phyloP scores from a whole-genome alignment of 192 early-diverging fungal genomes.

The Linnemannia elongata region DNA sequence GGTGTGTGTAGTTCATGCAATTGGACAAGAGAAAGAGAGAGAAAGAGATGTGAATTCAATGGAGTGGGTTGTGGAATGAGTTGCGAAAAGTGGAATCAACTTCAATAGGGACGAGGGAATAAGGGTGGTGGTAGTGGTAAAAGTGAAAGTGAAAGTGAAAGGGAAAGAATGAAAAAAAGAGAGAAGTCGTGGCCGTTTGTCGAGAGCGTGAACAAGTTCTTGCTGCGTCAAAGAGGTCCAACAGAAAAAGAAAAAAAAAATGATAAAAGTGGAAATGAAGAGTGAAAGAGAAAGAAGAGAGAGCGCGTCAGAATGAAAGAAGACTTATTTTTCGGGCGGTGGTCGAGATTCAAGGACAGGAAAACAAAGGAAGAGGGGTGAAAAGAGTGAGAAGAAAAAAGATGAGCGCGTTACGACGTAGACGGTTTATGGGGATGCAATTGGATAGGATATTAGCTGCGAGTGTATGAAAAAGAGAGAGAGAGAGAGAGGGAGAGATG shows the following conservation, averaged over 20 bases:
- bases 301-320: neutral
- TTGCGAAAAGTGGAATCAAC: neutral
- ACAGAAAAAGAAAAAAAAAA: too few species aligned
- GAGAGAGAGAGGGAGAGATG: neutral
- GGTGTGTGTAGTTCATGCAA: neutral
- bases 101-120: neutral
- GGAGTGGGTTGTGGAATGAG: slow-evolving; percentile 4
- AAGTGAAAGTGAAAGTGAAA: neutral
- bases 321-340: too few species aligned
- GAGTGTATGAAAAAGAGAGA: neutral
- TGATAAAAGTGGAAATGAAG: neutral
- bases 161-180: neutral
- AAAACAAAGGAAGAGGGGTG: too few species aligned
- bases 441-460: too few species aligned
- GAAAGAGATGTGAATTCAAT: neutral
- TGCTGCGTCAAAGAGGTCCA: too few species aligned
- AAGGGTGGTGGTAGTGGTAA: too few species aligned
- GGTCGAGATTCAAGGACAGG: too few species aligned
- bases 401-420: neutral
- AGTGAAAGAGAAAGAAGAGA: neutral
- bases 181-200: neutral
- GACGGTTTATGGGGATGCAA: neutral
- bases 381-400: neutral
- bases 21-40: too few species aligned
- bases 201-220: too few species aligned